These are phyloP conservation scores for Aspergillus jensenii DNA, from an alignment of 2,329 filamentous ascomycete genomes.

Conservation along the genomic window DNA sequence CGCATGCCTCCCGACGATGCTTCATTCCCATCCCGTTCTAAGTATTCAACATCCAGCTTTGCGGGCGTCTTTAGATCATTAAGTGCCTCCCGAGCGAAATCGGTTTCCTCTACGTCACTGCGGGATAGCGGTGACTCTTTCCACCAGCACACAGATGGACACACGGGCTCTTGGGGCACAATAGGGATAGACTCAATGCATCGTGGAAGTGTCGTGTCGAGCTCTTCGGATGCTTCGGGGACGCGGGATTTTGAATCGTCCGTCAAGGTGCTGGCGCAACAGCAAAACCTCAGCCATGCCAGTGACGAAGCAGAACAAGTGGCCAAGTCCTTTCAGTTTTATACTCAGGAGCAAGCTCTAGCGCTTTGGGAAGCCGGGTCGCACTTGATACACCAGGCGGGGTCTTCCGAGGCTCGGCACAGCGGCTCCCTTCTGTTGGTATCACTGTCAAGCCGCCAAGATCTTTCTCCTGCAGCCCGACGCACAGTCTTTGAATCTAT, in stretches of 20 bases:
- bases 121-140: slow-evolving; percentile 33
- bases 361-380: slow-evolving; percentile 41
- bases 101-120: slow-evolving; percentile 35
- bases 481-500: slow-evolving; percentile 38
- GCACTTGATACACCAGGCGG: slow-evolving; percentile 37
- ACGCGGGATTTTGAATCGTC: slow-evolving; percentile 39
- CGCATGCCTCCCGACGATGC: slow-evolving; percentile 47
- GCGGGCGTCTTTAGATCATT: slow-evolving; percentile 46
- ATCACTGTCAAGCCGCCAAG: slow-evolving; percentile 38
- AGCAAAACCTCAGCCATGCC: slow-evolving; percentile 34
- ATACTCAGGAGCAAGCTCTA: slow-evolving; percentile 40
- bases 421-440: slow-evolving; percentile 38
- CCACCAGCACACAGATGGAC: slow-evolving; percentile 32
- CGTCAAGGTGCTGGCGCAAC: slow-evolving; percentile 35
- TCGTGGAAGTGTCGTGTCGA: slow-evolving; percentile 40
- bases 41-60: slow-evolving; percentile 39
- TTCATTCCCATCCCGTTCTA: slow-evolving; percentile 34
- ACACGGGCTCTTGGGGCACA: slow-evolving; percentile 31
- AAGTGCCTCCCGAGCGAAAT: slow-evolving; percentile 40
- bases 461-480: slow-evolving; percentile 37
- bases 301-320: slow-evolving; percentile 40
- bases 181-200: slow-evolving; percentile 44
- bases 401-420: slow-evolving; percentile 36
- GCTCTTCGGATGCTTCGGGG: slow-evolving; percentile 38
- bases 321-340: slow-evolving; percentile 34